Conservation (phyloP, 1,139 yeast species). For the Geotrichum cucujoidarum region DNA sequence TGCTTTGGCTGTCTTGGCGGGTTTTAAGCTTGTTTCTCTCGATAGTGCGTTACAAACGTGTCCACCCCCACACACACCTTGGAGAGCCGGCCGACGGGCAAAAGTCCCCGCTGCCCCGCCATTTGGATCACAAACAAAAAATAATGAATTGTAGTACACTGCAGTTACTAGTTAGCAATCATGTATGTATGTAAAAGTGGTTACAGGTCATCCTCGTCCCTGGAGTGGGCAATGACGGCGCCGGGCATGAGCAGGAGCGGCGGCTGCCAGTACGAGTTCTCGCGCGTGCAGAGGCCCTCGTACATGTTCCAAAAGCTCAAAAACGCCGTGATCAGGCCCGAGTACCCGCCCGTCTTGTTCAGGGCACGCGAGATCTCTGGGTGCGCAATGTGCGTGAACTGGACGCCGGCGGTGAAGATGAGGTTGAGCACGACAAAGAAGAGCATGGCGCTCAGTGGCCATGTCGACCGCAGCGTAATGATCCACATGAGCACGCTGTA, state of each 20-base stretch:
- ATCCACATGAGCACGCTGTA: conserved; percentile 65
- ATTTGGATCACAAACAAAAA: too few relatives aligned
- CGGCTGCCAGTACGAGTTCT: conserved; percentile 63
- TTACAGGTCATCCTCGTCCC: too few relatives aligned
- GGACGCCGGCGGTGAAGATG: conserved; percentile 59
- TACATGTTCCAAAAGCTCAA: conserved; percentile 85
- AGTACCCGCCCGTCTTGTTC: conserved; percentile 69
- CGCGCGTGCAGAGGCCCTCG: conserved; percentile 71
- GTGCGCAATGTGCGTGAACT: conserved; percentile 33
- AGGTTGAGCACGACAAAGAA: conserved; percentile 63
- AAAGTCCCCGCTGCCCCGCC: too few relatives aligned
- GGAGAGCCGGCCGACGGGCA: too few relatives aligned
- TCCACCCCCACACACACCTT: too few relatives aligned
- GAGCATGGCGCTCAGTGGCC: conserved; percentile 66
- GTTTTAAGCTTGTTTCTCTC: too few relatives aligned
- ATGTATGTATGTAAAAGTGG: too few relatives aligned
- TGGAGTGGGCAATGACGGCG: too few relatives aligned
- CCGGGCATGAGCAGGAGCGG: conserved; percentile 43
- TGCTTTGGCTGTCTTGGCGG: too few relatives aligned
- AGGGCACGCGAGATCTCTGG: conserved; percentile 38
- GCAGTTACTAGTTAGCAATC: too few relatives aligned
- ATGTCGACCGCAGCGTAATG: conserved; percentile 72
- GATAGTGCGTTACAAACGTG: too few relatives aligned
- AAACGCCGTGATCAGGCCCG: conserved; percentile 72
- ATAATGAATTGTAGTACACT: too few relatives aligned